Evolutionary conservation across 2,329 filamentous ascomycete species (phyloP).

Genomic region (Calonectria hawksworthii): DNA sequence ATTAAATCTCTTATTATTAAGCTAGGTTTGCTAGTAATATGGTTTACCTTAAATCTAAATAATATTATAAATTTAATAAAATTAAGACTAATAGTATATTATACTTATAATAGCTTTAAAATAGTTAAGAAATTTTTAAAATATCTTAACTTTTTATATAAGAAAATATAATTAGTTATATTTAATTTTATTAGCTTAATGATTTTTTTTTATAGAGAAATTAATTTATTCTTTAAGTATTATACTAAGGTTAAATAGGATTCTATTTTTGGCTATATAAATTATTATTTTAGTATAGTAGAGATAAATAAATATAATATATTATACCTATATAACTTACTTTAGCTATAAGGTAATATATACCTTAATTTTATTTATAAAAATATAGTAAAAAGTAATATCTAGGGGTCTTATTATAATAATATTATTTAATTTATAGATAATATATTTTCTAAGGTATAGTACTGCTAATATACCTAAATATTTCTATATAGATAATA

Average conservation of each 20-base stretch:
- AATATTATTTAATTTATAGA: not conserved
- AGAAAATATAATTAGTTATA: conserved; percentile 14
- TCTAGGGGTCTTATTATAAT: not conserved
- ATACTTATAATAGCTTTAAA: not conserved
- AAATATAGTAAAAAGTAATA: not conserved
- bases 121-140: not conserved
- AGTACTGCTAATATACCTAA: not conserved
- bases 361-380: not conserved
- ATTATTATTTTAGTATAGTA: not conserved
- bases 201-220: conserved; percentile 15
- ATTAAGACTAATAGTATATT: not conserved
- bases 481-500: not conserved
- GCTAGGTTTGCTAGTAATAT: conserved; percentile 22
- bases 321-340: not conserved
- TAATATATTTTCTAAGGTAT: conserved; percentile 22
- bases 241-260: not conserved
- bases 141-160: conserved; percentile 2
- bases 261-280: not conserved
- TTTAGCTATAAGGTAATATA: conserved; percentile 13
- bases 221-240: not conserved
- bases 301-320: not conserved
- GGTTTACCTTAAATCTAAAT: conserved; percentile 30
- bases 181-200: conserved; percentile 9
- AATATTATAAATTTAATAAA: too few relatives aligned
- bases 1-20: conserved; percentile 22